Evolutionary conservation across 148 eudicot genomes (phyloP).

Genomic region (Cornus controversa): DNA sequence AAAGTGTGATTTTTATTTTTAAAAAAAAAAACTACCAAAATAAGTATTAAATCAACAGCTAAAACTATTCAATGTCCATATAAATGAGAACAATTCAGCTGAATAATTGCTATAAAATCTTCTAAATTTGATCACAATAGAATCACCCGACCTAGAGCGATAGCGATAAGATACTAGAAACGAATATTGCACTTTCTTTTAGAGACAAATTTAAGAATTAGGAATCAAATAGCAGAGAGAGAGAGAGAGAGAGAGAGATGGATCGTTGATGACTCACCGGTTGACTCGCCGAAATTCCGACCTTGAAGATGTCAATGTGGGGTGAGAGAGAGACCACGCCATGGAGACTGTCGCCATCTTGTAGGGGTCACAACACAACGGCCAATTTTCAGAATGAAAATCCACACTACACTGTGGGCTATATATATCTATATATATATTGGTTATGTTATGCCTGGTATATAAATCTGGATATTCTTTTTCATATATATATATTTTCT

Average conservation of each 20-base stretch:
- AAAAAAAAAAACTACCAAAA: background rate
- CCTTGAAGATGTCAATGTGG: constrained; percentile 23
- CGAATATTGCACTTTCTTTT: no score
- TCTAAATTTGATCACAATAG: background rate
- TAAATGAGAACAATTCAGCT: background rate
- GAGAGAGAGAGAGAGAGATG: constrained; percentile 11
- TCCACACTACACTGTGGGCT: background rate
- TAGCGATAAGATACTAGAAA: background rate
- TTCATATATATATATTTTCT: background rate
- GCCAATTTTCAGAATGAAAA: background rate
- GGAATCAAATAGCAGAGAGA: background rate
- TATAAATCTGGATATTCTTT: constrained; percentile 5
- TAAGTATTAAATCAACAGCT: background rate
- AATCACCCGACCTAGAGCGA: background rate
- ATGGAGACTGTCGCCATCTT: constrained; percentile 37
- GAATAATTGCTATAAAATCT: background rate
- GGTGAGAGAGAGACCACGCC: constrained; percentile 27
- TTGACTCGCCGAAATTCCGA: constrained; percentile 33
- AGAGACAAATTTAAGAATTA: background rate
- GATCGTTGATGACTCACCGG: constrained; percentile 33
- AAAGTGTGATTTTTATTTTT: background rate
- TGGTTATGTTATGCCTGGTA: background rate
- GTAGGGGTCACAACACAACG: background rate
- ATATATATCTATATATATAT: no score
- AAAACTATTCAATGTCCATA: background rate